Evolutionary conservation across 805 yeast genomes (phyloP), one percentile per base, ranked within the genome.

Genomic region (Debaryomyces hansenii): DNA sequence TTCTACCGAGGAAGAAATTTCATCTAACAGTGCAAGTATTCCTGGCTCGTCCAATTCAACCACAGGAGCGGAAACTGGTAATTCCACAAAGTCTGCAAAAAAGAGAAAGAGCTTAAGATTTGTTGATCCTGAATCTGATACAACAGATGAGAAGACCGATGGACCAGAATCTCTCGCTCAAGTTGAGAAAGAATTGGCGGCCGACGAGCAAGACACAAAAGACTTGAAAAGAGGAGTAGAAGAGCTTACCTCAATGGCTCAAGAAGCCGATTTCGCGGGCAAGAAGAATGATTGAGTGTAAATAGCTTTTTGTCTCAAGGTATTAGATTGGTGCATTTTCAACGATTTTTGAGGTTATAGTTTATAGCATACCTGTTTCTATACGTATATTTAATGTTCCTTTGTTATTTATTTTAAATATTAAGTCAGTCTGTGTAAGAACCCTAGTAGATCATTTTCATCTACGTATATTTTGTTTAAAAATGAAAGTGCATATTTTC

Each of bases 101-200:
- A 67, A 69, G 59, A 62, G 75, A 48, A 74, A 72, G 55, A 70
- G 72, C 44, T 63, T 77, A 46, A 58, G 80, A 38, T 77, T 77
- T 53, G 77, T 75, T 15, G 69, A 65, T 34, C 64, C 66, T 16
- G 50, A 48, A 6, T 16, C 37, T n/a, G 42, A 15, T 20, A 8
- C 37, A 14, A 47, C 39, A 16, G 36, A 37, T 16, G 42, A n/a
- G 3, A 16, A 16, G 18, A n/a, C 34, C 11, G 16, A 24, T 24
- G 4, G 10, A 9, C 27, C 27, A 37, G 41, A 37, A 37, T 27
- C 20, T 20, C 38, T 15, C 32, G 24, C 28, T 24, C 27, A 24
- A 7, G 27, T 24, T 24, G 27, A 24, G 4, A 31, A 42, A 21
- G 46, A 44, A 38, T 14, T 20, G 14, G 28, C 27, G 10, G 10